phyloP scores from a whole-genome alignment of 768 basidiomycete genomes.

The Pleurotus cornucopiae region DNA sequence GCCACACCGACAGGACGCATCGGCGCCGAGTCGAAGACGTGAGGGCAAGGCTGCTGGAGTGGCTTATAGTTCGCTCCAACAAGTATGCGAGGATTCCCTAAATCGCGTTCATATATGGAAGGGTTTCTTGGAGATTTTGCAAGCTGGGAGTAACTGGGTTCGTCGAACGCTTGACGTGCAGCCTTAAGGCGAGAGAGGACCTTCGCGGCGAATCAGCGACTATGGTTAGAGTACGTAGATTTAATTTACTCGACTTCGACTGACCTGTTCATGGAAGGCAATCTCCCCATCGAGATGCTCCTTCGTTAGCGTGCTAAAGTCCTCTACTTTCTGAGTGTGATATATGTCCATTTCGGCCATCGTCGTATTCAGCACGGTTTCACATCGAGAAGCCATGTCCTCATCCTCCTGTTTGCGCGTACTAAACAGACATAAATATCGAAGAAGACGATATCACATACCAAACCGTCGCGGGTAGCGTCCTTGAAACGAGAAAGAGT shows the following conservation, averaged over 20 bases:
- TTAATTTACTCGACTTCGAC: background rate
- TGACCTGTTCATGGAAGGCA: constrained; percentile 66
- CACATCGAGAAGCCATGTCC: constrained; percentile 69
- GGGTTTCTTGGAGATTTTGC: constrained; percentile 49
- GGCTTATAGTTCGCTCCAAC: constrained; percentile 29
- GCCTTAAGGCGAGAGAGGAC: constrained; percentile 53
- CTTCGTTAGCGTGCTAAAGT: constrained; percentile 52
- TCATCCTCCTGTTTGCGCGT: constrained; percentile 46
- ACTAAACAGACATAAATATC: background rate
- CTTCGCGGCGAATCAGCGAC: constrained; percentile 21
- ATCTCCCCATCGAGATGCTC: constrained; percentile 82
- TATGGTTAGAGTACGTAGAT: background rate
- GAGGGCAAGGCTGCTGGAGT: constrained; percentile 73
- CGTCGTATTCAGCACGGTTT: constrained; percentile 84
- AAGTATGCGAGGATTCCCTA: constrained; percentile 47
- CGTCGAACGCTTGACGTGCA: constrained; percentile 53
- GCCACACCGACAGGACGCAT: constrained; percentile 75
- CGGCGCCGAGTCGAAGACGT: constrained; percentile 72
- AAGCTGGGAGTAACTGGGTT: constrained; percentile 44
- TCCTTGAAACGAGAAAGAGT: constrained; percentile 64
- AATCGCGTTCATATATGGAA: constrained; percentile 74
- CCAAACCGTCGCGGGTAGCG: constrained; percentile 34
- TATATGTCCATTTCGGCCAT: constrained; percentile 87
- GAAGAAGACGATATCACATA: constrained; percentile 18
- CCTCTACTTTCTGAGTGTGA: constrained; percentile 69